A percentile compares a stretch with the other conserved stretches of the same genome.
Conservation (phyloP, 352 stramenopile genomes). For the Phytophthora hybrid region DNA sequence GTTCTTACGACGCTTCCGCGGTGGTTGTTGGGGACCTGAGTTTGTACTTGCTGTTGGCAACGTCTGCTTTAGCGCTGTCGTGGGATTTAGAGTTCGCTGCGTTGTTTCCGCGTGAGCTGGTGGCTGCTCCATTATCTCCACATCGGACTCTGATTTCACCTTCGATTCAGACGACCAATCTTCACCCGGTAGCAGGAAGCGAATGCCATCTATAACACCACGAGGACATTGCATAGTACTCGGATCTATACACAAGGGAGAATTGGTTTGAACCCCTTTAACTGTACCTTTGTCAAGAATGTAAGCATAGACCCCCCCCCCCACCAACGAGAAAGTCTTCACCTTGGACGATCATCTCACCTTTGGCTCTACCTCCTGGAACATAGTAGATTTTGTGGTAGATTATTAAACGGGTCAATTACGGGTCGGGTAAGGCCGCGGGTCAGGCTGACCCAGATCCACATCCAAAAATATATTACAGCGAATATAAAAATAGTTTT, state of each 20-base stretch:
- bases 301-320: conserved; percentile 30
- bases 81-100: neutral
- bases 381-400: conserved; percentile 32
- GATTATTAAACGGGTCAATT: too few relatives aligned
- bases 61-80: neutral
- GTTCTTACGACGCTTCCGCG: conserved; percentile 30
- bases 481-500: too few relatives aligned
- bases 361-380: conserved; percentile 21
- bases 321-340: conserved; percentile 29
- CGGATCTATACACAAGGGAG: neutral
- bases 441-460: too few relatives aligned
- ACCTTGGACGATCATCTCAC: conserved; percentile 15
- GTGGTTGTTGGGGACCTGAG: conserved; percentile 4
- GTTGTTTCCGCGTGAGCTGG: neutral
- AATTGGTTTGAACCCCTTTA: neutral
- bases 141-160: conserved; percentile 6
- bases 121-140: conserved; percentile 10
- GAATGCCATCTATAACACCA: conserved; percentile 18
- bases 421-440: too few relatives aligned
- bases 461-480: too few relatives aligned
- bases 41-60: neutral
- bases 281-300: conserved; percentile 24
- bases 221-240: neutral
- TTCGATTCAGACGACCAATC: conserved; percentile 19
- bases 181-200: conserved; percentile 26